Conservation (phyloP, 2,329 filamentous ascomycete genomes). For the Trichophyton benhamiae region DNA sequence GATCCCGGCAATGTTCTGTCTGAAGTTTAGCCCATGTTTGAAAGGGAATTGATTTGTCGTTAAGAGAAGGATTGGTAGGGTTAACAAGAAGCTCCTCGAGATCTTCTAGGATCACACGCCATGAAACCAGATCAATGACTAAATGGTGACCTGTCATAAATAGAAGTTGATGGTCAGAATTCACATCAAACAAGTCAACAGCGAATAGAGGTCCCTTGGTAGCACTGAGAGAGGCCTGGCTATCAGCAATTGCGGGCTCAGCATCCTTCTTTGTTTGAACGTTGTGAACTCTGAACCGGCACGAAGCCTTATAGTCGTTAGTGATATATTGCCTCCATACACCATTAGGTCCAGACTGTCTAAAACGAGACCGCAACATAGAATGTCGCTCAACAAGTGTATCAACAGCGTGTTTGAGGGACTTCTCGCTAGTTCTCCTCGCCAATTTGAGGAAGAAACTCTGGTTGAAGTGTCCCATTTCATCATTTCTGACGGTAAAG, state of each 20-base stretch:
- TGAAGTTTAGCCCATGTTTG: constrained; percentile 29
- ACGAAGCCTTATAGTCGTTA: constrained; percentile 23
- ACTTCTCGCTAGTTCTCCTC: background rate
- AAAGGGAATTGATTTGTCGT: constrained; percentile 27
- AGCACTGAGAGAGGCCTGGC: constrained; percentile 23
- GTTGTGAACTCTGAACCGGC: constrained; percentile 21
- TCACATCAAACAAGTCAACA: constrained; percentile 26
- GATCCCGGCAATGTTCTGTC: constrained; percentile 15
- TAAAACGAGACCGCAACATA: constrained; percentile 17
- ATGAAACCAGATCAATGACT: constrained; percentile 17
- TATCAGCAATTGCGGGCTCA: constrained; percentile 20
- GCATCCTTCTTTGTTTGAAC: constrained; percentile 18
- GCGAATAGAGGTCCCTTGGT: constrained; percentile 17
- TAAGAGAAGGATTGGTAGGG: constrained; percentile 20
- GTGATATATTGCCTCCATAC: constrained; percentile 12
- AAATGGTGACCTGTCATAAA: constrained; percentile 26
- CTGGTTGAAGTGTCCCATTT: constrained; percentile 17
- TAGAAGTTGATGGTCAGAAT: constrained; percentile 17
- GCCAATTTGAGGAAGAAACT: constrained; percentile 15
- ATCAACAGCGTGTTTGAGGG: constrained; percentile 11
- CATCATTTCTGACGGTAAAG: constrained; percentile 12
- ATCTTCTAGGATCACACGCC: constrained; percentile 14
- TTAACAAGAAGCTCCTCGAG: constrained; percentile 18
- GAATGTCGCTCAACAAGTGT: constrained; percentile 16
- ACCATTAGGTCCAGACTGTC: constrained; percentile 20